A percentile compares a stretch with the other conserved stretches of the same genome.
phyloP scores from a whole-genome alignment of 2,329 filamentous ascomycete genomes.

The Penicillium sp. region DNA sequence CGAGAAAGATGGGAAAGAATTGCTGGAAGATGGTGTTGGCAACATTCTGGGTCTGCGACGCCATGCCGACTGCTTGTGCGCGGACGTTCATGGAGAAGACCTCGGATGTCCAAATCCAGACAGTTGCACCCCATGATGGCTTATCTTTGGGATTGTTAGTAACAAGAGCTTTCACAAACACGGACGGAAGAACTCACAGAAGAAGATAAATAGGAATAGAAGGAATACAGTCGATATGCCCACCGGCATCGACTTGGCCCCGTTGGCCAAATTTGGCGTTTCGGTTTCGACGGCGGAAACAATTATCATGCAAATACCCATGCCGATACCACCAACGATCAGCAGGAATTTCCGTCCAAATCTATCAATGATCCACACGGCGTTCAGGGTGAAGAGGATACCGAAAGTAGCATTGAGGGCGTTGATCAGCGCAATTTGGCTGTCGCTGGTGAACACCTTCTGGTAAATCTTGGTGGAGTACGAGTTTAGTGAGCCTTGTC shows the following conservation, averaged over 20 bases:
- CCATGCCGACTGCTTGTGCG: conserved; percentile 69
- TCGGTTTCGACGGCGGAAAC: conserved; percentile 58
- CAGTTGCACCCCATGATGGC: conserved; percentile 67
- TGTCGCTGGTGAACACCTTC: conserved; percentile 60
- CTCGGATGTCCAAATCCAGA: conserved; percentile 70
- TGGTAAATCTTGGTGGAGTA: conserved; percentile 74
- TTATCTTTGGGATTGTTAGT: conserved; percentile 52
- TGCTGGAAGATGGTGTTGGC: conserved; percentile 68
- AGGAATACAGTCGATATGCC: conserved; percentile 68
- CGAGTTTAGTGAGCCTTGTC: conserved; percentile 69
- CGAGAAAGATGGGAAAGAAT: conserved; percentile 67
- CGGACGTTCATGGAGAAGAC: conserved; percentile 72
- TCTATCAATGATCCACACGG: conserved; percentile 69
- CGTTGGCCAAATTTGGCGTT: conserved; percentile 52
- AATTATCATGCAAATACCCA: conserved; percentile 69
- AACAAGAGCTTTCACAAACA: conserved; percentile 3
- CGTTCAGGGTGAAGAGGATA: conserved; percentile 71
- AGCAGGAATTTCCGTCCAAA: conserved; percentile 70
- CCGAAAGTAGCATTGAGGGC: conserved; percentile 71
- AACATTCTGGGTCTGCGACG: conserved; percentile 60
- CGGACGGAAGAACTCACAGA: conserved; percentile 26
- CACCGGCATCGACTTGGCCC: conserved; percentile 58
- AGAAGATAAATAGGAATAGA: conserved; percentile 62
- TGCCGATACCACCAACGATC: conserved; percentile 66
- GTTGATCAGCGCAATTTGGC: conserved; percentile 69